Conservation (phyloP, 78 protist species). For the Diacronema lutheri region DNA sequence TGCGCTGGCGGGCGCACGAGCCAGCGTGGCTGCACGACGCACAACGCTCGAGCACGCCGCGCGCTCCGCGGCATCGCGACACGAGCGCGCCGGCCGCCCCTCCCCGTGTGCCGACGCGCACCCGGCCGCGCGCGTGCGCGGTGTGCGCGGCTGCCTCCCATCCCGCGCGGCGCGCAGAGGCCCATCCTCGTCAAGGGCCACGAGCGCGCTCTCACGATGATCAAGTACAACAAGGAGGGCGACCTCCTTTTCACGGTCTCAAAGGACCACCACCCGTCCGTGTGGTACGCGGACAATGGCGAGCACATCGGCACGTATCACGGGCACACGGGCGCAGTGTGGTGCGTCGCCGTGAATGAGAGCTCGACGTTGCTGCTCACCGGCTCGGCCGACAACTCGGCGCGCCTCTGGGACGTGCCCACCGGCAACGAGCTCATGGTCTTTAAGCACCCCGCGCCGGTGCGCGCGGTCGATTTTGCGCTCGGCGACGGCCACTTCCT, state of each 20-base stretch:
- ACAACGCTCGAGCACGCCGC: no score
- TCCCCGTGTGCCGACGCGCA: no score
- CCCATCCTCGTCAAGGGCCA: conserved; percentile 87
- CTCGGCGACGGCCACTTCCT: conserved; percentile 59
- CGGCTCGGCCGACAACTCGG: conserved; percentile 69
- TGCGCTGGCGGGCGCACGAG: no score
- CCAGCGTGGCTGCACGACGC: no score
- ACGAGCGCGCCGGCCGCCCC: no score
- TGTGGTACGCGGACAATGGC: conserved; percentile 83
- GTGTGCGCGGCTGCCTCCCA: no score
- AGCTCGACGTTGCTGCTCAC: conserved; percentile 56
- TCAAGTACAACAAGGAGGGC: conserved; percentile 90
- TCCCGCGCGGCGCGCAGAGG: conserved; percentile 1
- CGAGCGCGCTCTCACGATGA: conserved; percentile 80
- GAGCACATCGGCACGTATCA: conserved; percentile 87
- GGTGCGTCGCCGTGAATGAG: conserved; percentile 69
- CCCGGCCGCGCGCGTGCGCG: no score
- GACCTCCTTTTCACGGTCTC: conserved; percentile 86
- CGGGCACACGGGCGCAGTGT: conserved; percentile 81
- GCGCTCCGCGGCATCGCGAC: no score
- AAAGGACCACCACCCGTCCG: conserved; percentile 61
- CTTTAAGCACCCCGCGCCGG: conserved; percentile 36
- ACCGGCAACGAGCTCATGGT: conserved; percentile 62
- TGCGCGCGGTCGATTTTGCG: conserved; percentile 39
- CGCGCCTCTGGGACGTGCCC: conserved; percentile 77